A percentile compares a stretch with the other conserved stretches of the same genome.
These are phyloP conservation scores for Alliaria petiolata DNA, from an alignment of 345 rosid species.

Conservation along the genomic window DNA sequence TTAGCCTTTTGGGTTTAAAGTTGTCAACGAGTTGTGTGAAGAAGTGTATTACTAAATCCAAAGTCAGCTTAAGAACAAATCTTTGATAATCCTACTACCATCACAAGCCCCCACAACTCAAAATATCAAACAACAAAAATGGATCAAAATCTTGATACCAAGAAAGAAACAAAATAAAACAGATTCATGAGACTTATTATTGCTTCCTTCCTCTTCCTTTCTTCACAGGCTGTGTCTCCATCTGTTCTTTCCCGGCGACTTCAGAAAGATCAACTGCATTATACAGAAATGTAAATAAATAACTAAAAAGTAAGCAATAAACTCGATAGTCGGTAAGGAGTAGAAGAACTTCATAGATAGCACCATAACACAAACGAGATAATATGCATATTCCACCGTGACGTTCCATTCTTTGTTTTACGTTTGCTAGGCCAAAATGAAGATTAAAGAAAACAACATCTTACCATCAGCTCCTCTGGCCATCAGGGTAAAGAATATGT, in stretches of 20 bases:
- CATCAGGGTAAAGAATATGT: slow-evolving; percentile 87
- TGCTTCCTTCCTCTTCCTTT: slow-evolving; percentile 97
- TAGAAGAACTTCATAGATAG: too few species aligned
- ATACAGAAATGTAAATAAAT: too few species aligned
- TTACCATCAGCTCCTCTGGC: slow-evolving; percentile 94
- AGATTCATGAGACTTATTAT: slow-evolving; percentile 32
- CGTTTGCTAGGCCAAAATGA: neutral
- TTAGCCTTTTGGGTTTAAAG: too few species aligned
- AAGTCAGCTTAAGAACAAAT: neutral
- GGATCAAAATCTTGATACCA: slow-evolving; percentile 23
- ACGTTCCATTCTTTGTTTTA: neutral
- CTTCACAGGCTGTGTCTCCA: slow-evolving; percentile 63
- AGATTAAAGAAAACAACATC: neutral
- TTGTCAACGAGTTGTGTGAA: too few species aligned
- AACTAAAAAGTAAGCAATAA: too few species aligned
- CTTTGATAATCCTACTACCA: too few species aligned
- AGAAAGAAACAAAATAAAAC: neutral
- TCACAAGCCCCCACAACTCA: too few species aligned
- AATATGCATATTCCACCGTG: neutral
- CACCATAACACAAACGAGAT: neutral
- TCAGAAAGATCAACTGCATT: slow-evolving; percentile 70
- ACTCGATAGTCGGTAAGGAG: neutral
- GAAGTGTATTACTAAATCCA: neutral
- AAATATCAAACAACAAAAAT: too few species aligned
- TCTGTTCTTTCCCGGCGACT: slow-evolving; percentile 70